phyloP scores from a whole-genome alignment of 2,329 filamentous ascomycete species.

The Didymella glomerata region DNA sequence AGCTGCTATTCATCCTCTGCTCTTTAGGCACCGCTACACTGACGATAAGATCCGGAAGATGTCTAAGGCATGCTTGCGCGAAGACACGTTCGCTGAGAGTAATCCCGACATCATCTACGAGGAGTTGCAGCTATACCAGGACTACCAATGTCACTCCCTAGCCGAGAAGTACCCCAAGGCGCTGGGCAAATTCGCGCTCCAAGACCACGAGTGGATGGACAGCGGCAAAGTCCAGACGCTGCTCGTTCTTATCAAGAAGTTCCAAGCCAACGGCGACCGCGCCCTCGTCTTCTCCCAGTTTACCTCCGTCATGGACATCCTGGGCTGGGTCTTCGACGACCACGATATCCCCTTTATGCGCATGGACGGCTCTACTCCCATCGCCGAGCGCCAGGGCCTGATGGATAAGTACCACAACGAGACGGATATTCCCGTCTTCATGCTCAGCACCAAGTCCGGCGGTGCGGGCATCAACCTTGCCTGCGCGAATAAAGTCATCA shows the following conservation, averaged over 20 bases:
- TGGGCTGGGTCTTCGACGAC: slow-evolving; percentile 80
- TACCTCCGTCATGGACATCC: slow-evolving; percentile 87
- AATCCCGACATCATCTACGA: slow-evolving; percentile 62
- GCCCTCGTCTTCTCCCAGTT: slow-evolving; percentile 94
- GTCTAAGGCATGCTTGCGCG: slow-evolving; percentile 76
- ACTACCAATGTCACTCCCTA: slow-evolving; percentile 69
- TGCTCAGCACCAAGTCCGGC: slow-evolving; percentile 91
- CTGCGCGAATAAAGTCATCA: slow-evolving; percentile 95
- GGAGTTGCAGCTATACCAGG: slow-evolving; percentile 64
- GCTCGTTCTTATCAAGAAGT: slow-evolving; percentile 74
- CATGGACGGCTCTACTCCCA: slow-evolving; percentile 85
- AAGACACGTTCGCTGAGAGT: slow-evolving; percentile 63
- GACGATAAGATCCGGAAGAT: slow-evolving; percentile 80
- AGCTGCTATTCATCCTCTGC: slow-evolving; percentile 87
- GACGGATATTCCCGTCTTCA: slow-evolving; percentile 82
- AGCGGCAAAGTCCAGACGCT: slow-evolving; percentile 88
- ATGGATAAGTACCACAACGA: slow-evolving; percentile 87
- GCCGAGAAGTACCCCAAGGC: slow-evolving; percentile 62
- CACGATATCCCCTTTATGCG: slow-evolving; percentile 79
- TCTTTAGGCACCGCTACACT: slow-evolving; percentile 83
- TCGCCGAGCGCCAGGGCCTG: slow-evolving; percentile 82
- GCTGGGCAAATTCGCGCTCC: slow-evolving; percentile 65
- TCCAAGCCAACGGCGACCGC: slow-evolving; percentile 82
- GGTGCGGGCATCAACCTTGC: slow-evolving; percentile 98
- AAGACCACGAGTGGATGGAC: slow-evolving; percentile 71